Base-by-base conservation (phyloP, 345 rosid species). In the Aquilaria yunnanensis region DNA sequence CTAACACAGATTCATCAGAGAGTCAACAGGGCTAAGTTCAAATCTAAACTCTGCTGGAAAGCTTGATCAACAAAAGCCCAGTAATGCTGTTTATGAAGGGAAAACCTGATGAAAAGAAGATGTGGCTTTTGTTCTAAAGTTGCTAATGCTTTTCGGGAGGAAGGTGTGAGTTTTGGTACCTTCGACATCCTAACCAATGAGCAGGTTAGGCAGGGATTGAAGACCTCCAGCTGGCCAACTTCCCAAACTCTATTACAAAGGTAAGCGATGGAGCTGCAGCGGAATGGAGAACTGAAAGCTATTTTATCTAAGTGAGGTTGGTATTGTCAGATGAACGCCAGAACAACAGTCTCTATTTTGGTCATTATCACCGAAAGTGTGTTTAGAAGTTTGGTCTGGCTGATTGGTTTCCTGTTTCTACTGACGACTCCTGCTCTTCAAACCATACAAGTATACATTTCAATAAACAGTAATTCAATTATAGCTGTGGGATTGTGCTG, bases 61-160 rank as follows among this genome's bases (percentile, higher is more conserved):
- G 86, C 69, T 79, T 94, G 31, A 80, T 82, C 57, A 85, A 80
- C 66, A 86, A 83, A 41, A 73, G 80, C 65, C 85, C 91, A 2
- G 90, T 90, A 59, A 82, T 94, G 85, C 76, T 94, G 58, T 94
- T 94, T 71, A 90, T 94, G 95, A 94, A 94, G 79, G 99, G 99
- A 69, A 85, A 66, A 53, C 96, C 99, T 0, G 88, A 85, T 7
- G 96, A 88, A 10, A 90, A 83, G 75, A 0, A 75, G 79, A 68
- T 91, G 99, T 4, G 99, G 99, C 56, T 95, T 91, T 62, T 86
- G 97, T 75, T 91, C 99, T 56, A 87, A 87, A 76, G 99, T 91
- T 46, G 96, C 87, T 51, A 89, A 83, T 51, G 86, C 96, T 9
- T 66, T 91, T 52, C 83, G 71, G 62, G 99, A 81, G 64, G 90